Evolutionary conservation across 78 protist genomes (phyloP).

Genomic region (Thecamonas trahens): DNA sequence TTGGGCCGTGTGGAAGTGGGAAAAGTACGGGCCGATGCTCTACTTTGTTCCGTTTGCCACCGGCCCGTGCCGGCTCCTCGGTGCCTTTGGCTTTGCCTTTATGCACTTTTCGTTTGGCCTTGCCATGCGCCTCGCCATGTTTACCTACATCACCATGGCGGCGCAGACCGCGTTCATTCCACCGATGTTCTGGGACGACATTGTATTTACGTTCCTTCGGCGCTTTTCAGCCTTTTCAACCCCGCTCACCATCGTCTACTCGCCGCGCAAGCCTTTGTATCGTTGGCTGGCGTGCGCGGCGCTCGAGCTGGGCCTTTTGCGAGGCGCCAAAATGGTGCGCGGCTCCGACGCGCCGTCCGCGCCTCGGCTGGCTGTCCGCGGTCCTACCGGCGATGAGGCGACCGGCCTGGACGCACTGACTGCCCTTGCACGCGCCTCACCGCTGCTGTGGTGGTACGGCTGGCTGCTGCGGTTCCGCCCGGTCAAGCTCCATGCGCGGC

Average conservation of each 20-base stretch:
- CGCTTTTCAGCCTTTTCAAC: too few relatives aligned
- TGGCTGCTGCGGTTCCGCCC: slow-evolving; percentile 4
- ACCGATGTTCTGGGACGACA: slow-evolving; percentile 28
- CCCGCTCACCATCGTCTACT: too few relatives aligned
- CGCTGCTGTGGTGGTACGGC: slow-evolving; percentile 12
- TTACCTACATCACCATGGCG: slow-evolving; percentile 29
- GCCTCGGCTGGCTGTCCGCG: too few relatives aligned
- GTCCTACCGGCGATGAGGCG: slow-evolving; percentile 20
- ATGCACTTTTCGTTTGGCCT: slow-evolving; percentile 31
- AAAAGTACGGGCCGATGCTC: slow-evolving; percentile 17
- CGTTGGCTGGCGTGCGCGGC: too few relatives aligned
- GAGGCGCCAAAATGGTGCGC: too few relatives aligned
- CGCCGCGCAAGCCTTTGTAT: too few relatives aligned
- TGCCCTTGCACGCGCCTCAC: slow-evolving; percentile 27
- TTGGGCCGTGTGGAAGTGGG: slow-evolving; percentile 15
- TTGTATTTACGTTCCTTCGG: too few relatives aligned
- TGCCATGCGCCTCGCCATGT: slow-evolving; percentile 33
- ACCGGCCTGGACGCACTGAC: slow-evolving; percentile 28
- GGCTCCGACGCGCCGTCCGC: too few relatives aligned
- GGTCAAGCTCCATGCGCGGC: slow-evolving; percentile 4
- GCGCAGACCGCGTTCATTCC: slow-evolving; percentile 19
- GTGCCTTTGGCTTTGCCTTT: slow-evolving; percentile 30
- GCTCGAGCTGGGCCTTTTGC: too few relatives aligned
- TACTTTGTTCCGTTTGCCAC: slow-evolving; percentile 22
- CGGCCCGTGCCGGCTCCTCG: slow-evolving; percentile 9